Evolutionary conservation across 2,329 filamentous ascomycete genomes (phyloP), one percentile per base, ranked within the genome.

Genomic region (Leptographium wingfieldii): DNA sequence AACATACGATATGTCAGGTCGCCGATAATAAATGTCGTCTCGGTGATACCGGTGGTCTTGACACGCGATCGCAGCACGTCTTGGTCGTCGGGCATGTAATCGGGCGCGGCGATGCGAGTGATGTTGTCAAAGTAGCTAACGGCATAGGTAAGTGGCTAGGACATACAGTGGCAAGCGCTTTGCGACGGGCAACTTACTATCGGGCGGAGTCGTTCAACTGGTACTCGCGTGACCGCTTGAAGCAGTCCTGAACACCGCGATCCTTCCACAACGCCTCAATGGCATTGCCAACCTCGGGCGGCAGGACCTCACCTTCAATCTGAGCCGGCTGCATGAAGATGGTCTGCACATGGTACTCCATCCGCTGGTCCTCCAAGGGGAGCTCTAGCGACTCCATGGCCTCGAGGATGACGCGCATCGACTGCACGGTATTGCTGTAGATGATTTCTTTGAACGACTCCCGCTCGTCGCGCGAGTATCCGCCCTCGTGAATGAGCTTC

Each of bases 401-500:
- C 72, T 86, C 82, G 62, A 86, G 78, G 60, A 86, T 85, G 67
- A 85, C 83, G 66, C 82, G 82, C 83, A 86, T 86, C 46, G 82
- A 85, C 71, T 86, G 83, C 19, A 86, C 82, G 1, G 82, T 85
- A 73, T 86, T 86, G 75, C 81, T 85, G 75, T 85, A 86, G 69
- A 86, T 85, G 69, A 85, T 85, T 68, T 86, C 83, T 73, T 86
- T 85, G 77, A 86, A 86, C 6, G 81, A 85, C 71, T 86, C 82
- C 64, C 82, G 79, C 72, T 86, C 83, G 67, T 97, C 94, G 73
- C 92, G 88, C 64, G 94, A 97, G 79, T 97, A 99, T 68, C 94
- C 92, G 65, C 94, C 94, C 80, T 99, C 94, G 75, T 99, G 90
- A 70, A 99, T 99, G 70, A 99, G 88, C 82, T 97, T 99, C 90